Evolutionary conservation across 129 eudicot genomes (phyloP).

Genomic region (Tanacetum coccineum): DNA sequence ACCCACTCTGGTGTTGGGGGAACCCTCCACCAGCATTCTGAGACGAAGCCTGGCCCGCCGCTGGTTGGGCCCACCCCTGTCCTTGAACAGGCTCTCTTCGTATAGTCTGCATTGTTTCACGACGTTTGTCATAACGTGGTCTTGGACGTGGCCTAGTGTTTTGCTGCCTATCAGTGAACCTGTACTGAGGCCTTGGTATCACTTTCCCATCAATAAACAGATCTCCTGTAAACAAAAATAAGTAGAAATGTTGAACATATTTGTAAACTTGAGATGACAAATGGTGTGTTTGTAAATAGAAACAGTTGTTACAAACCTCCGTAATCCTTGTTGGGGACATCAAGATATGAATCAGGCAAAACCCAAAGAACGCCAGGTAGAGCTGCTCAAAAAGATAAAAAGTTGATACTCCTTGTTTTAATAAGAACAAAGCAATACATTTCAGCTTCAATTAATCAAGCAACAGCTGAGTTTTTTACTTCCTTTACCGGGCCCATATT

Average conservation of each 20-base stretch:
- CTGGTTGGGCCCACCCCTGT: constrained; percentile 29
- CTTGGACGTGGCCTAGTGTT: constrained; percentile 59
- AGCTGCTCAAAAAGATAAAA: no score
- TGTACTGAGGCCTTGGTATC: constrained; percentile 80
- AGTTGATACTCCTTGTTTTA: no score
- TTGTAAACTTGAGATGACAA: background rate
- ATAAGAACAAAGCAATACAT: no score
- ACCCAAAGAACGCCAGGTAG: no score
- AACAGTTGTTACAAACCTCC: no score
- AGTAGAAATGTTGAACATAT: background rate
- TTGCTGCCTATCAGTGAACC: constrained; percentile 60
- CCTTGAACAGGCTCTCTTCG: constrained; percentile 48
- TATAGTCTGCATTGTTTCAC: constrained; percentile 69
- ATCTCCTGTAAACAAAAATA: constrained; percentile 58
- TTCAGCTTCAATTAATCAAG: no score
- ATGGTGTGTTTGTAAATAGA: no score
- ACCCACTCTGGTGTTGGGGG: constrained; percentile 35
- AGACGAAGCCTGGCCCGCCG: constrained; percentile 17
- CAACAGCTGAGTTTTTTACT: no score
- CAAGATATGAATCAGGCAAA: no score
- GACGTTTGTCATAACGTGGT: constrained; percentile 75
- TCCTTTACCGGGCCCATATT: no score
- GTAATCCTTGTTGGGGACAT: no score
- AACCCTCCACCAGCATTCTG: constrained; percentile 29
- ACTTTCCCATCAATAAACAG: constrained; percentile 81